Evolutionary conservation across 2,329 filamentous ascomycete genomes (phyloP), one percentile per base, ranked within the genome.

Genomic region (Blastomyces silverae): DNA sequence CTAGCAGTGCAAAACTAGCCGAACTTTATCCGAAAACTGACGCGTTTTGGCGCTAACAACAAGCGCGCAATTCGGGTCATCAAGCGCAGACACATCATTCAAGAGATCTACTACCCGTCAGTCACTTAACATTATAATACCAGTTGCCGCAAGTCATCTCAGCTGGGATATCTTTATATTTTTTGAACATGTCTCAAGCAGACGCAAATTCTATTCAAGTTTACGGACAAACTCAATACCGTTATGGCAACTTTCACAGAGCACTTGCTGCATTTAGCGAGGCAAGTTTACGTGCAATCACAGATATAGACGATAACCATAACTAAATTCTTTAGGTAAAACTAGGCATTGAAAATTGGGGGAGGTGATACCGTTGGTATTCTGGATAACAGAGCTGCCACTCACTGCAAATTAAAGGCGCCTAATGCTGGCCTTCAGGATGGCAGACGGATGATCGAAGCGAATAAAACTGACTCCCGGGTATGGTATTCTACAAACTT

Each of bases 361-460:
- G 67, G 73, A 66, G 71, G 72, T 10, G 71, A 77, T 62, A 64
- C 69, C 37, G 44, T 81, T 67, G 65, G 74, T 64, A 74, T 86
- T 39, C 75, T 84, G 58, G 84, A 87, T 71, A 80, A 82, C 66
- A 81, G 84, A 60, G 81, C 83, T 48, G 84, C 84, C 15, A 80
- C 81, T 46, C 80, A 83, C 65, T 81, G 81, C 60, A 85, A 84
- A 70, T 74, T 86, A 11, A 76, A 76, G 20, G 73, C 84, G 65
- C 76, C 81, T 66, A 76, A 81, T 31, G 73, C 76, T 15, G 85
- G 84, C 0, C 76, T 87, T 11, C 77, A 79, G 64, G 84, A 87
- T 77, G 82, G 82, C n/a, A 81, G 81, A 67, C 76, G 77, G 25
- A 85, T 85, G 77, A 84, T 87, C 64, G 80, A 80, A 64, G 68